phyloP scores from a whole-genome alignment of 345 rosid species.

The Hypericum perforatum region DNA sequence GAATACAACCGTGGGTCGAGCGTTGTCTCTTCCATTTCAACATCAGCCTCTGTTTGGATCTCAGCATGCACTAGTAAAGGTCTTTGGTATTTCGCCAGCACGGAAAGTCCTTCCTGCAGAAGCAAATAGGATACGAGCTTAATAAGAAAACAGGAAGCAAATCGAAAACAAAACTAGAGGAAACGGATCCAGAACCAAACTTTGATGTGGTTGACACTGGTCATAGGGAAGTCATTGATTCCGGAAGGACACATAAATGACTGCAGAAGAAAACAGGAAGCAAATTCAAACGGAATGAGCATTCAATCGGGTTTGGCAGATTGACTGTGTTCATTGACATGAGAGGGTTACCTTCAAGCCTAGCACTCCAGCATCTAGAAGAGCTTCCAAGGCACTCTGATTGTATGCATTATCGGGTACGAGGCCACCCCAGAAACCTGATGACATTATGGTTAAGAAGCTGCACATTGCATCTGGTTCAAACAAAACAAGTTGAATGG shows the following conservation, averaged over 20 bases:
- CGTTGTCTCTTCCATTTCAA: conserved; percentile 21
- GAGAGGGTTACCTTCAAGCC: conserved; percentile 68
- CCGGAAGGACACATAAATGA: conserved; percentile 99
- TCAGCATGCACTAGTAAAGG: conserved; percentile 96
- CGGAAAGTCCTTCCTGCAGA: conserved; percentile 67
- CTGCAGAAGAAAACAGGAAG: conserved; percentile 26
- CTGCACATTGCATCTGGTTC: conserved; percentile 10
- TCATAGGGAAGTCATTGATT: conserved; percentile 94
- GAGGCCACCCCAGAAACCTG: conserved; percentile 98
- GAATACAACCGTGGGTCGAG: conserved; percentile 55
- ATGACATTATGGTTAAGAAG: conserved; percentile 5
- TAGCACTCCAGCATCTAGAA: conserved; percentile 74
- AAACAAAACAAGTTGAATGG: conserved; percentile 14
- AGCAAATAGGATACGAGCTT: conserved; percentile 10
- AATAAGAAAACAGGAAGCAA: neutral
- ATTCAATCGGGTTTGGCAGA: neutral
- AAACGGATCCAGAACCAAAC: conserved; percentile 20
- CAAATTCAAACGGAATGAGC: neutral
- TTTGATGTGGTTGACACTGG: conserved; percentile 76
- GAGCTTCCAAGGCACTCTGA: conserved; percentile 54
- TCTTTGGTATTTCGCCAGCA: conserved; percentile 69
- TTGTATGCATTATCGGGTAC: conserved; percentile 90
- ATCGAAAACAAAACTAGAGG: conserved; percentile 26
- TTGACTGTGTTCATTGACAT: neutral
- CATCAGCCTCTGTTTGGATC: conserved; percentile 31